These are phyloP conservation scores for Parascedosporium putredinis DNA, from an alignment of 2,329 filamentous ascomycete species.

Conservation along the genomic window DNA sequence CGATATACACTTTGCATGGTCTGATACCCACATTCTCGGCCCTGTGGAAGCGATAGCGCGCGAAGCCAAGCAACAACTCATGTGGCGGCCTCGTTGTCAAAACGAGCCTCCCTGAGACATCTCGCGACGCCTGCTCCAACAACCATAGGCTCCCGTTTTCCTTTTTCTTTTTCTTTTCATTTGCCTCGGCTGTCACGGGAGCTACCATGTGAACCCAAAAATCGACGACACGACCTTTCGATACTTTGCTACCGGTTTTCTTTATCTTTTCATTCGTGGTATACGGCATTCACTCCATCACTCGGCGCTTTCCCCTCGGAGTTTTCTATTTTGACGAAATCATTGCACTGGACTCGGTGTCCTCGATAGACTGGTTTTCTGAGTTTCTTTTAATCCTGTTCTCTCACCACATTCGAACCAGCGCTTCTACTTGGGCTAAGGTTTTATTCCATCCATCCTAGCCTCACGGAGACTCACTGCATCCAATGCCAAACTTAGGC, in stretches of 20 bases:
- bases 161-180: no score
- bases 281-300: slow-evolving; percentile 4
- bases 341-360: slow-evolving; percentile 11
- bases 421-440: slow-evolving; percentile 8
- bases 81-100: background rate
- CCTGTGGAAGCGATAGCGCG: background rate
- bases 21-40: slow-evolving; percentile 8
- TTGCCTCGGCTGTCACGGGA: no score
- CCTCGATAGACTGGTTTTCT: slow-evolving; percentile 11
- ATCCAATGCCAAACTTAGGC: no score
- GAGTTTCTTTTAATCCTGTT: background rate
- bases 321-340: slow-evolving; percentile 3
- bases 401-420: background rate
- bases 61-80: background rate
- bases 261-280: background rate
- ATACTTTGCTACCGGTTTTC: background rate
- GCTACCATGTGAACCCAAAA: no score
- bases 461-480: no score
- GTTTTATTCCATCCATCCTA: no score
- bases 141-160: no score
- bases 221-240: slow-evolving; percentile 2
- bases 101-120: background rate
- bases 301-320: slow-evolving; percentile 11
- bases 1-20: slow-evolving; percentile 8
- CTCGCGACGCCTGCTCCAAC: no score